Percentiles rank a stretch among this genome's conserved stretches.
phyloP scores from a whole-genome alignment of 2,329 filamentous ascomycete genomes.

The Ophiocordyceps australis region DNA sequence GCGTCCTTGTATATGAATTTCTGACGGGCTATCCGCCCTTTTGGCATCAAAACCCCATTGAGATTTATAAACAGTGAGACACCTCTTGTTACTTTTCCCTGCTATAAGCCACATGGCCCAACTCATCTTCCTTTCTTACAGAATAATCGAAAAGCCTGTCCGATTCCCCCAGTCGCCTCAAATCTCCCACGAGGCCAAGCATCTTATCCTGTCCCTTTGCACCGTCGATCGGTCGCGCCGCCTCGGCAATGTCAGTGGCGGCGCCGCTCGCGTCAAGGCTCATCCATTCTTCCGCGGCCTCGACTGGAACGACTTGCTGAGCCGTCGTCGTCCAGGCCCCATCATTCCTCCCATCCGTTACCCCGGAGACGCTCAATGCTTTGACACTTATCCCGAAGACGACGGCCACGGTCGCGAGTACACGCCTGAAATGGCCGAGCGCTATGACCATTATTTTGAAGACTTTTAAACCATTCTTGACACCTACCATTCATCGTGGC shows the following conservation, averaged over 20 bases:
- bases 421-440: conserved; percentile 46
- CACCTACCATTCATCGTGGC: background rate
- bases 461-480: conserved; percentile 37
- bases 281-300: conserved; percentile 60
- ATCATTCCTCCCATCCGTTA: conserved; percentile 60
- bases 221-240: conserved; percentile 63
- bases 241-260: conserved; percentile 62
- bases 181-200: conserved; percentile 50
- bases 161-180: conserved; percentile 49
- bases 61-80: conserved; percentile 63
- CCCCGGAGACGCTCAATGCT: conserved; percentile 61
- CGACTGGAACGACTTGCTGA: conserved; percentile 56
- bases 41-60: conserved; percentile 73
- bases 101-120: background rate
- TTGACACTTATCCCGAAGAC: conserved; percentile 69
- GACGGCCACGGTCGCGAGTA: conserved; percentile 47
- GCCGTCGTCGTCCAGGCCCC: conserved; percentile 45
- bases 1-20: conserved; percentile 72
- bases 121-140: too few species aligned
- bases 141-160: conserved; percentile 64
- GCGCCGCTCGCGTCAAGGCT: conserved; percentile 51
- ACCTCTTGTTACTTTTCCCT: background rate
- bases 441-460: conserved; percentile 53
- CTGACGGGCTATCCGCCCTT: conserved; percentile 73
- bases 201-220: conserved; percentile 60